A percentile compares a stretch with the other conserved stretches of the same genome.
Conservation (phyloP, 176 grass and related monocot genomes). For the Microstegium vimineum region DNA sequence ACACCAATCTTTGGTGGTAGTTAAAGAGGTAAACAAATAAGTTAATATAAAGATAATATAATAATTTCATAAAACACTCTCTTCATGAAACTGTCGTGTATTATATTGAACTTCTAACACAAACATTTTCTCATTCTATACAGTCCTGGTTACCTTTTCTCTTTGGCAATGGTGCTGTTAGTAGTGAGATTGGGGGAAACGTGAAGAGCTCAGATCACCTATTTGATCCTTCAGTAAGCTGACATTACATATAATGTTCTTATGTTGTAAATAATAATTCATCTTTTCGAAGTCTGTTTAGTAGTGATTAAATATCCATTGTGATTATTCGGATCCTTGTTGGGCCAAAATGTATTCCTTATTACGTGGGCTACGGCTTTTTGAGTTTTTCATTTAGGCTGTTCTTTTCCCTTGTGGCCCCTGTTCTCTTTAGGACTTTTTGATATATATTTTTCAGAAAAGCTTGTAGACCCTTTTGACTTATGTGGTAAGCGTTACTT, state of each 20-base stretch:
- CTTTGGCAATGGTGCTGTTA: slow-evolving; percentile 35
- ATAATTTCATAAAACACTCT: slow-evolving; percentile 3
- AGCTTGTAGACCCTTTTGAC: not conserved
- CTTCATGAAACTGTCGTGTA: not conserved
- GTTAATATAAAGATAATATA: not conserved
- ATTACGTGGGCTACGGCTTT: not conserved
- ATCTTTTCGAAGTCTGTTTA: not conserved
- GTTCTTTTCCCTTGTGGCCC: not conserved
- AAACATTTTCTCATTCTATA: slow-evolving; percentile 26
- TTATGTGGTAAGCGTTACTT: not conserved
- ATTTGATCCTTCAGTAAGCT: slow-evolving; percentile 78
- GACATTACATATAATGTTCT: slow-evolving; percentile 21
- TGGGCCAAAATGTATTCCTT: not conserved
- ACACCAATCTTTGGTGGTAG: slow-evolving; percentile 29
- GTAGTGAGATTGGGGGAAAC: slow-evolving; percentile 22
- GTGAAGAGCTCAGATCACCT: slow-evolving; percentile 24
- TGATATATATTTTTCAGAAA: not conserved
- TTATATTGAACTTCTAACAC: slow-evolving; percentile 1
- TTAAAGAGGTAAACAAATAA: slow-evolving; percentile 58
- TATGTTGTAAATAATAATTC: not conserved
- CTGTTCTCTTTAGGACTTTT: not conserved
- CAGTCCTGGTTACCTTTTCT: slow-evolving; percentile 88
- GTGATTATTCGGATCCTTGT: not conserved
- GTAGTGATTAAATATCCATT: not conserved
- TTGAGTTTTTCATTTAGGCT: not conserved